phyloP scores from a whole-genome alignment of 805 yeast genomes.

The Kurtzmaniella cleridarum region DNA sequence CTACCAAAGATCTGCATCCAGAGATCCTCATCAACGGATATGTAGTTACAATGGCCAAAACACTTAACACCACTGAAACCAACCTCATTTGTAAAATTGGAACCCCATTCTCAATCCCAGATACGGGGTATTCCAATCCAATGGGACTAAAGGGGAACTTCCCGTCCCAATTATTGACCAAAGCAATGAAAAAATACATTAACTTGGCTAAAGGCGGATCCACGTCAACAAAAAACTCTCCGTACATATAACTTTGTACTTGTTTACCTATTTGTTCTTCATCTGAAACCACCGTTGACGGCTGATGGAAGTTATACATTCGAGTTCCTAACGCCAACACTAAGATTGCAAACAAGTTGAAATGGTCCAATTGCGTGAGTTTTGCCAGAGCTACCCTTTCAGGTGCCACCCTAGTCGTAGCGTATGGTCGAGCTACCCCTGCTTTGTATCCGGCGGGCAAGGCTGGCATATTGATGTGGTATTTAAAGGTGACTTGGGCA shows the following conservation, averaged over 20 bases:
- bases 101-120: constrained; percentile 17
- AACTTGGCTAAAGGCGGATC: constrained; percentile 70
- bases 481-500: no score
- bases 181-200: constrained; percentile 50
- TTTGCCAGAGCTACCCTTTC: constrained; percentile 9
- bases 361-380: constrained; percentile 13
- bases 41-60: constrained; percentile 45
- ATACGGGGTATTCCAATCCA: constrained; percentile 32
- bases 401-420: constrained; percentile 18
- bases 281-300: constrained; percentile 42
- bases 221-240: constrained; percentile 62
- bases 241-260: constrained; percentile 43
- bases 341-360: constrained; percentile 15
- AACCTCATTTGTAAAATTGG: constrained; percentile 54
- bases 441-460: constrained; percentile 11
- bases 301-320: constrained; percentile 27
- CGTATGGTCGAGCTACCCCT: constrained; percentile 27
- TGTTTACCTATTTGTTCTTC: constrained; percentile 40
- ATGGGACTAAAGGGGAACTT: constrained; percentile 31
- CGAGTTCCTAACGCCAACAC: constrained; percentile 23
- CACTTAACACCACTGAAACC: constrained; percentile 52
- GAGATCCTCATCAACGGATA: constrained; percentile 51
- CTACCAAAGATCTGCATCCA: constrained; percentile 47
- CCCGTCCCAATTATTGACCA: constrained; percentile 49
- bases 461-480: no score